phyloP scores from a whole-genome alignment of 805 yeast species.

The Teunomyces barrocoloradensis region DNA sequence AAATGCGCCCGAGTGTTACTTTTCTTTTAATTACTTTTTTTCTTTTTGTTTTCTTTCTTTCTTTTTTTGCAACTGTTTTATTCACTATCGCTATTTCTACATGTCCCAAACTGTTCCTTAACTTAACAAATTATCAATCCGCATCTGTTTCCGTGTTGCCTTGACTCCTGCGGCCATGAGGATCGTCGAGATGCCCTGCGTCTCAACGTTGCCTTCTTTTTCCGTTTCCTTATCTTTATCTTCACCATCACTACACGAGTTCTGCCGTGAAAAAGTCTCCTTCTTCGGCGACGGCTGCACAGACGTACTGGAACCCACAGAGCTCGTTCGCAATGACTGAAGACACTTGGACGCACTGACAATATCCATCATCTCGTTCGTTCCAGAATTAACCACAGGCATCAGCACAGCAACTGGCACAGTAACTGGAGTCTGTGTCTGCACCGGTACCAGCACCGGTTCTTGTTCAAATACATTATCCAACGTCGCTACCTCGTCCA shows the following conservation, averaged over 20 bases:
- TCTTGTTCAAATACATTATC: background rate
- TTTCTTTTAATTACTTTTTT: too few relatives aligned
- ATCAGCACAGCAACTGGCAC: background rate
- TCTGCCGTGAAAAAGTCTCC: background rate
- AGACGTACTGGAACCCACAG: background rate
- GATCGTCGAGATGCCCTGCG: constrained; percentile 28
- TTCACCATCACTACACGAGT: background rate
- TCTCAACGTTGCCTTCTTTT: background rate
- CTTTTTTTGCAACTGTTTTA: background rate
- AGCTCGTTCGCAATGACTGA: constrained; percentile 18
- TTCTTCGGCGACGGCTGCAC: background rate
- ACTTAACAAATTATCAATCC: constrained; percentile 29
- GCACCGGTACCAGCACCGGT: background rate
- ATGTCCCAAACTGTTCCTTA: background rate
- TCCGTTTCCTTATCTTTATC: background rate
- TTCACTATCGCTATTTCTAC: background rate
- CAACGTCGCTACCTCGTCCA: constrained; percentile 29
- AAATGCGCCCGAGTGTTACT: too few relatives aligned
- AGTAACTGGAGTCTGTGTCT: too few relatives aligned
- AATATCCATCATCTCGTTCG: constrained; percentile 25
- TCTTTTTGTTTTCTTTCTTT: too few relatives aligned
- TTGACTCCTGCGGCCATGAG: constrained; percentile 27
- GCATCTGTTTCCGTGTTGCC: constrained; percentile 14
- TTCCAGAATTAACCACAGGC: background rate
- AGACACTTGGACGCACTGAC: constrained; percentile 37